These are phyloP conservation scores for Myxozyma monticola DNA, from an alignment of 805 yeast species.

Conservation along the genomic window DNA sequence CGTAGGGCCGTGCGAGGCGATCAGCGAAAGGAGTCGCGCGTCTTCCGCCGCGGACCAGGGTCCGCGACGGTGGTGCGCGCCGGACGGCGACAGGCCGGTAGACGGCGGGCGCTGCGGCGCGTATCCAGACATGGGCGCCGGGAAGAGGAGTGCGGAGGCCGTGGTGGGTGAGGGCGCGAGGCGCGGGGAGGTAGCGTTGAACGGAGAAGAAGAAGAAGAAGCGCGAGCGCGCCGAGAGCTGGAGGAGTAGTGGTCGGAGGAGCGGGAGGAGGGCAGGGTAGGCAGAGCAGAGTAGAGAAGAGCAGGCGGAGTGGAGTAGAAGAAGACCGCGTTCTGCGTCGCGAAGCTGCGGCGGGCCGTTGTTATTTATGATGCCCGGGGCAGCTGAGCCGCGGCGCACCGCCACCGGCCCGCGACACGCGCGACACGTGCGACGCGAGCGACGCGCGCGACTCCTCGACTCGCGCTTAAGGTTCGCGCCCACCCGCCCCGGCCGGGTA, in stretches of 20 bases:
- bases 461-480: too few species aligned
- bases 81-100: neutral
- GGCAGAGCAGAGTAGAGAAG: neutral
- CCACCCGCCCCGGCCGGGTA: too few species aligned
- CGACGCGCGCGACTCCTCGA: too few species aligned
- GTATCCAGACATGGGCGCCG: constrained; percentile 5
- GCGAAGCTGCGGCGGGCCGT: too few species aligned
- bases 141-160: constrained; percentile 8
- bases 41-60: constrained; percentile 93
- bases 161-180: neutral
- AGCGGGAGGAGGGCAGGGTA: neutral
- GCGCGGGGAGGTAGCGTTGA: neutral
- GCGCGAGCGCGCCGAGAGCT: neutral
- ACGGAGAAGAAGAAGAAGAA: neutral
- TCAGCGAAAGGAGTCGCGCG: constrained; percentile 65
- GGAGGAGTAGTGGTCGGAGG: neutral
- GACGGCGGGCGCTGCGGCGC: neutral
- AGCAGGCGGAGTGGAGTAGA: neutral
- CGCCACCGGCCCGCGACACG: too few species aligned
- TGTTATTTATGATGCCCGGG: too few species aligned
- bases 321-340: too few species aligned
- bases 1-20: constrained; percentile 70
- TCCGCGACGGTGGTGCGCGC: constrained; percentile 45
- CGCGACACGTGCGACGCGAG: too few species aligned
- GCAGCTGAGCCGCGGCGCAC: too few species aligned